phyloP scores from a whole-genome alignment of 2,329 filamentous ascomycete genomes.

The Fusarium buxicola region DNA sequence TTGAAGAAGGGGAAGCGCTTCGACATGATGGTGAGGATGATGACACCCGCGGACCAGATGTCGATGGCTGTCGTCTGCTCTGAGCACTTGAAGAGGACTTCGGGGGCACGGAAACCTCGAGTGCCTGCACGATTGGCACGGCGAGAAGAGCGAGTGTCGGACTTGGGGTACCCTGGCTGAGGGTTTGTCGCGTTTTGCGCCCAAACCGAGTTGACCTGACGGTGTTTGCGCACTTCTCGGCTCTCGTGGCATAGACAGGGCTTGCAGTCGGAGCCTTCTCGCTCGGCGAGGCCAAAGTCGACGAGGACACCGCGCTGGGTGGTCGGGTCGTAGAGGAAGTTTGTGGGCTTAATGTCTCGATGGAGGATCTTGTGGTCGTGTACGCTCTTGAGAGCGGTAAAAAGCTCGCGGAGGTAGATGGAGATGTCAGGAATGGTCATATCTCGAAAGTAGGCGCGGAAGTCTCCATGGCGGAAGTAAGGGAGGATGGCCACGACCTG shows the following conservation, averaged over 20 bases:
- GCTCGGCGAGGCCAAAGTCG: constrained; percentile 98
- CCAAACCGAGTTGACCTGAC: constrained; percentile 68
- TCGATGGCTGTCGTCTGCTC: constrained; percentile 95
- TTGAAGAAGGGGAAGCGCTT: constrained; percentile 98
- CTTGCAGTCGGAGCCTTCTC: constrained; percentile 79
- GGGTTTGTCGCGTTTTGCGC: constrained; percentile 62
- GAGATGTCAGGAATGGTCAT: constrained; percentile 89
- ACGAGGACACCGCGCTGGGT: constrained; percentile 89
- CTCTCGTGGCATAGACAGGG: constrained; percentile 84
- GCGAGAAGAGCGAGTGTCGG: constrained; percentile 86
- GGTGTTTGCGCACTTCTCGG: constrained; percentile 69
- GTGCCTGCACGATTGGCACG: constrained; percentile 96
- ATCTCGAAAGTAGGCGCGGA: constrained; percentile 91
- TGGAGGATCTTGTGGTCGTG: constrained; percentile 89
- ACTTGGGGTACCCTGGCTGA: constrained; percentile 83
- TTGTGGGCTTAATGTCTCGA: constrained; percentile 96
- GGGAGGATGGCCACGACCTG: constrained; percentile 95
- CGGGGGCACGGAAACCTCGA: constrained; percentile 93
- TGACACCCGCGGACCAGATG: constrained; percentile 97
- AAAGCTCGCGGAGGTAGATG: constrained; percentile 88
- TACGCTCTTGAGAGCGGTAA: constrained; percentile 85
- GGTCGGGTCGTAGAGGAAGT: constrained; percentile 91
- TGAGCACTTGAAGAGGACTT: constrained; percentile 97
- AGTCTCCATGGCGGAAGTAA: constrained; percentile 96
- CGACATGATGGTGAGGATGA: constrained; percentile 92